Evolutionary conservation across 2,329 filamentous ascomycete genomes (phyloP).

Genomic region (Alternaria gaisen): DNA sequence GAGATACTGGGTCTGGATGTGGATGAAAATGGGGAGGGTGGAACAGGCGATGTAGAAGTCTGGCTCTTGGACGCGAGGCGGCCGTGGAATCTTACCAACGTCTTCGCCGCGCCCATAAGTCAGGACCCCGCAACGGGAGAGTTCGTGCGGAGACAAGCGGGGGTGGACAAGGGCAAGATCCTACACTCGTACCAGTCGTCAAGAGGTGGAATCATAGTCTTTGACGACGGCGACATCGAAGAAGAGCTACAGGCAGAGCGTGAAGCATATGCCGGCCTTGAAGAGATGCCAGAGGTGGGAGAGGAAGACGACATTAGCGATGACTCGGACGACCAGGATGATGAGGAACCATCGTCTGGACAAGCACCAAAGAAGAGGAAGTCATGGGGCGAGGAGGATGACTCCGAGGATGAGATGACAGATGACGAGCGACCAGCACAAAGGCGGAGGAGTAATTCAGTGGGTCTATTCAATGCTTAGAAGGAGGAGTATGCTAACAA

Average conservation of each 20-base stretch:
- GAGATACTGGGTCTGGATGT: conserved; percentile 78
- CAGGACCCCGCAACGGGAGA: conserved; percentile 59
- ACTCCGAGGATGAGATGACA: conserved; percentile 68
- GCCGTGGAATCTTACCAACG: conserved; percentile 93
- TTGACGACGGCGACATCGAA: conserved; percentile 95
- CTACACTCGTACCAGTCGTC: conserved; percentile 76
- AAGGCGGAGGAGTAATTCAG: conserved; percentile 86
- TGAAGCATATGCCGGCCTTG: conserved; percentile 83
- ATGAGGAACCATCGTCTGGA: conserved; percentile 47
- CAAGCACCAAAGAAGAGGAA: conserved; percentile 53
- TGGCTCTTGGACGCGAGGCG: conserved; percentile 93
- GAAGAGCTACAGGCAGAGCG: conserved; percentile 78
- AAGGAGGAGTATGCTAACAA: conserved; percentile 10
- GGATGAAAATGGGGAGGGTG: conserved; percentile 68
- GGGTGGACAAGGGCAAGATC: conserved; percentile 78
- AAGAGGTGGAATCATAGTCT: conserved; percentile 88
- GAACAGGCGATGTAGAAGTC: conserved; percentile 86
- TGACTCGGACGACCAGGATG: conserved; percentile 57
- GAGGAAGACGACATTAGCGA: conserved; percentile 72
- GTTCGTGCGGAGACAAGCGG: conserved; percentile 63
- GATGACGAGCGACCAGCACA: conserved; percentile 80
- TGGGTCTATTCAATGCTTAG: conserved; percentile 55
- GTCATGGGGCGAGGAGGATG: conserved; percentile 66
- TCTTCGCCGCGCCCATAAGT: conserved; percentile 74
- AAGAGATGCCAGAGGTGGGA: conserved; percentile 90